phyloP scores from a whole-genome alignment of 2,329 filamentous ascomycete genomes.

The Endothia cerciana region DNA sequence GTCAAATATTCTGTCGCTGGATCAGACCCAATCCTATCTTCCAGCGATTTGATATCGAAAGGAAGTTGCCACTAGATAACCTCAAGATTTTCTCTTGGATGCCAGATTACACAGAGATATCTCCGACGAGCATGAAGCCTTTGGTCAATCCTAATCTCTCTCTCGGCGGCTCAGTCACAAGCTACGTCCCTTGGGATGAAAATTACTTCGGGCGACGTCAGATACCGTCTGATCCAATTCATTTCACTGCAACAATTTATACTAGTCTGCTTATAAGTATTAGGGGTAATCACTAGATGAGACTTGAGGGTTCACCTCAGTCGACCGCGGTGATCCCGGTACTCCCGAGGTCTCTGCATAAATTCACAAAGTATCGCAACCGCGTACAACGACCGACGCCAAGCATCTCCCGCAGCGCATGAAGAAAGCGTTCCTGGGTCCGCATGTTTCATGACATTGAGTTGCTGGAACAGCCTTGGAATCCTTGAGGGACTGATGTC shows the following conservation, averaged over 20 bases:
- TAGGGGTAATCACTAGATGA: neutral
- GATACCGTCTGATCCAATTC: too few relatives aligned
- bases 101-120: neutral
- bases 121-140: neutral
- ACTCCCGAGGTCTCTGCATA: constrained; percentile 17
- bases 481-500: constrained; percentile 16
- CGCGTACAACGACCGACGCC: constrained; percentile 5
- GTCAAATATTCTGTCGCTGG: neutral
- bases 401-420: constrained; percentile 18
- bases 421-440: constrained; percentile 18
- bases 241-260: too few relatives aligned
- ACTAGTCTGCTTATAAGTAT: too few relatives aligned
- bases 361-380: constrained; percentile 8
- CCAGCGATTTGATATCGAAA: neutral
- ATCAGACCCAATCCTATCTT: neutral
- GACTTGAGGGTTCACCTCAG: neutral
- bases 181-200: too few relatives aligned
- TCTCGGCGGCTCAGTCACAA: too few relatives aligned
- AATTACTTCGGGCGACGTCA: too few relatives aligned
- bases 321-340: constrained; percentile 19
- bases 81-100: neutral
- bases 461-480: constrained; percentile 4
- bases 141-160: too few relatives aligned
- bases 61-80: neutral
- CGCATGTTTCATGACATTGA: constrained; percentile 15